Base-by-base conservation (phyloP, 179 eudicot species). In the Sideroxylon spinosum region DNA sequence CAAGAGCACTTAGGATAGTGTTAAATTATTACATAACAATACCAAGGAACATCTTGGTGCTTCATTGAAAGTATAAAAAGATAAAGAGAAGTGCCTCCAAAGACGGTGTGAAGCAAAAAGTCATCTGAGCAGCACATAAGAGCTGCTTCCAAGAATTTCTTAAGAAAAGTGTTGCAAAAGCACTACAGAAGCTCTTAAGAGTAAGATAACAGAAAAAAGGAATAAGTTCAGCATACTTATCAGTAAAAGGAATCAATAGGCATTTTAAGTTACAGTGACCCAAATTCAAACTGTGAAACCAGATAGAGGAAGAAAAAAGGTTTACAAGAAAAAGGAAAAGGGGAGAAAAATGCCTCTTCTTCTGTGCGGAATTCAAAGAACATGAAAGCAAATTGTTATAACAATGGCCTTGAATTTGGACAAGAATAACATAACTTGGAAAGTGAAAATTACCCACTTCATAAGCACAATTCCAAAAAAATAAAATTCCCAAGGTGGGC, bases 141-240 rank as follows among this genome's bases (percentile, higher is more conserved):
- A 74, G 50, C 53, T 32, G 26, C n/a, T 74, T 32, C 66, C 52
- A 2, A 20, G 65, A 9, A 74, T 11, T 26, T 32, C 28, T 46
- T 29, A 48, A 29, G 5, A 55, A 55, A 72, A 13, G 7, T 9
- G 48, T n/a, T 14, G 12, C 16, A 57, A 59, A 74, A 20, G n/a
- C n/a, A 29, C 6, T 6, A 8, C 7, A 10, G 52, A 32, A 74
- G 66, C 28, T 74, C 50, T 60, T 37, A 37, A n/a, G 28, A 49
- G 23, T 26, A 50, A 50, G n/a, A 25, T n/a, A 37, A 37, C 2
- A 1, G 44, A 37, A 0, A 48, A 49, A 26, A 50, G 53, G 72
- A 49, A 73, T 20, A 25, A 64, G 76, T 78, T 20, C 13, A 48
- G 49, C 14, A 23, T 71, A 4, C 9, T 78, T 71, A 26, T 78